Evolutionary conservation across 1,139 yeast species (phyloP).

Genomic region (Lizanozyma gosingica): DNA sequence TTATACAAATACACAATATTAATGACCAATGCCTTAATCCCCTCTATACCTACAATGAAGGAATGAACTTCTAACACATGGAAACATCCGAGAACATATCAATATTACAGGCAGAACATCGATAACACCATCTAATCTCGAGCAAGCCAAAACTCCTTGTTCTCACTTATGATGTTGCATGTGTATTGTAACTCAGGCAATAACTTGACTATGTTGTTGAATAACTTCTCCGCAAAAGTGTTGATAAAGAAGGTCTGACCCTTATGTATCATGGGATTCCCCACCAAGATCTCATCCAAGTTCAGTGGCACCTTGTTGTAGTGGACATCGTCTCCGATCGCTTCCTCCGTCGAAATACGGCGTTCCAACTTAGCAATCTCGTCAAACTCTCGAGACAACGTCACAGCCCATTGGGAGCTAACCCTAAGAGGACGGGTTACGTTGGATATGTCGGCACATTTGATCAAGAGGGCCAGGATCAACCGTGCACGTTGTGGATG

Average conservation of each 20-base stretch:
- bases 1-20: too few relatives aligned
- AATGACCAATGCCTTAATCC: too few relatives aligned
- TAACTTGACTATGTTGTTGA: conserved; percentile 49
- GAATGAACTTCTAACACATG: too few relatives aligned
- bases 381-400: conserved; percentile 65
- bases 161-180: conserved; percentile 34
- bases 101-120: too few relatives aligned
- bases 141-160: conserved; percentile 35
- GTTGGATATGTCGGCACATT: conserved; percentile 92
- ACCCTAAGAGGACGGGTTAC: conserved; percentile 73
- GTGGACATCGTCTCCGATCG: conserved; percentile 12
- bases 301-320: conserved; percentile 23
- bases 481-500: conserved; percentile 29
- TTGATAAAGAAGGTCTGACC: conserved; percentile 84
- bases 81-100: too few relatives aligned
- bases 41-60: too few relatives aligned
- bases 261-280: conserved; percentile 45
- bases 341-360: conserved; percentile 13
- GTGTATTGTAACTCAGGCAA: conserved; percentile 52
- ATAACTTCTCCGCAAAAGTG: conserved; percentile 73
- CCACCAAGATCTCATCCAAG: conserved; percentile 29
- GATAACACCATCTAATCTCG: conserved; percentile 2
- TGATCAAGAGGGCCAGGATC: conserved; percentile 61
- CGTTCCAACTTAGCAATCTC: conserved; percentile 54
- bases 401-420: conserved; percentile 81